Percentiles rank a stretch among this genome's conserved stretches.
Conservation (phyloP, 768 basidiomycete genomes). For the Dendrothele bispora region DNA sequence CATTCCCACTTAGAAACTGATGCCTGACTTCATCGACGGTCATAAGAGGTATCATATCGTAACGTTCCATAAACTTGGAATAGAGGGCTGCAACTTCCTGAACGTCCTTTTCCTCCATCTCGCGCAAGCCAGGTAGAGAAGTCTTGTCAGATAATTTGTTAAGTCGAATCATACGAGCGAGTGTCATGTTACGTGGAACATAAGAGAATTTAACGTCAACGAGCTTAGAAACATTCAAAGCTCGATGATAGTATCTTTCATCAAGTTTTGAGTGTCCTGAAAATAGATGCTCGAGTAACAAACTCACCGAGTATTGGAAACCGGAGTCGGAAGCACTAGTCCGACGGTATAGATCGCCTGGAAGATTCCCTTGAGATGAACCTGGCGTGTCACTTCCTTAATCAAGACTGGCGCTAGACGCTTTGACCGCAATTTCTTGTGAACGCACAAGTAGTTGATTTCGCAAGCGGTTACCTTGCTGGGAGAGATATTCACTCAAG, state of each 20-base stretch:
- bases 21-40: constrained; percentile 79
- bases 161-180: constrained; percentile 84
- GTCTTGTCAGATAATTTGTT: constrained; percentile 63
- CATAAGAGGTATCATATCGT: constrained; percentile 78
- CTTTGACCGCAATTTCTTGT: constrained; percentile 96
- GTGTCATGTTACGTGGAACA: constrained; percentile 83
- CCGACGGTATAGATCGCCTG: constrained; percentile 98
- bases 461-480: constrained; percentile 78
- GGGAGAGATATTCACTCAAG: constrained; percentile 8
- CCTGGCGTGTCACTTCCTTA: constrained; percentile 94
- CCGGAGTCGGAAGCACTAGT: constrained; percentile 89
- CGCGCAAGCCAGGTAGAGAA: constrained; percentile 67
- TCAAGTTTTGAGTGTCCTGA: constrained; percentile 7
- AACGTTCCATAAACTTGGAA: constrained; percentile 78
- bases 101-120: constrained; percentile 85
- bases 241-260: constrained; percentile 85
- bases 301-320: constrained; percentile 77
- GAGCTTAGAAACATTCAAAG: constrained; percentile 89
- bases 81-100: constrained; percentile 69
- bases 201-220: constrained; percentile 88
- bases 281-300: not conserved
- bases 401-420: constrained; percentile 94
- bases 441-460: constrained; percentile 96
- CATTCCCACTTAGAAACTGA: constrained; percentile 85
- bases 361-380: constrained; percentile 86